These are phyloP conservation scores for Pythium phragmitis DNA, from an alignment of 352 stramenopile genomes.

Conservation along the genomic window DNA sequence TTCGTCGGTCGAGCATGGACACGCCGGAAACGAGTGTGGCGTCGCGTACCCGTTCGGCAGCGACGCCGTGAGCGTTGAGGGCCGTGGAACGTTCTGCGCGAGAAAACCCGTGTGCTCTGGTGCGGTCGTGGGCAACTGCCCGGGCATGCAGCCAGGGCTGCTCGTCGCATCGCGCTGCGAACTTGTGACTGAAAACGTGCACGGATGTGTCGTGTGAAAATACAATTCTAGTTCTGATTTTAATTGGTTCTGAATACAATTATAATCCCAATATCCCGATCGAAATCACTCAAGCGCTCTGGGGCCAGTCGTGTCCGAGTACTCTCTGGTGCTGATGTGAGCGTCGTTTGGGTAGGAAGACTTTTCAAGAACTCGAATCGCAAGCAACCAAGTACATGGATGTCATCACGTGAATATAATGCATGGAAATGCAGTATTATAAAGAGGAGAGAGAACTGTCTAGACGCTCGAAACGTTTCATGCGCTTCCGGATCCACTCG, in stretches of 20 bases:
- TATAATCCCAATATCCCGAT: neutral
- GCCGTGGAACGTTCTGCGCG: slow-evolving; percentile 25
- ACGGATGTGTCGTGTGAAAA: slow-evolving; percentile 18
- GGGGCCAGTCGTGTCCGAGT: too few species aligned
- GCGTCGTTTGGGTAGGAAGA: too few species aligned
- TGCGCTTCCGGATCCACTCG: neutral
- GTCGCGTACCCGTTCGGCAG: slow-evolving; percentile 1
- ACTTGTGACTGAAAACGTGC: neutral
- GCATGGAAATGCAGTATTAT: neutral
- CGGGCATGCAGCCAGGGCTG: slow-evolving; percentile 19
- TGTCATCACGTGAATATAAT: neutral
- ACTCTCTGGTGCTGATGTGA: too few species aligned
- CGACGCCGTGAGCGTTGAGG: slow-evolving; percentile 22
- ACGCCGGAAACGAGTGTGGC: slow-evolving; percentile 7
- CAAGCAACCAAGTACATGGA: too few species aligned
- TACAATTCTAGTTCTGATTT: neutral
- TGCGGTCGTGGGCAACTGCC: slow-evolving; percentile 12
- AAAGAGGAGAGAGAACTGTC: slow-evolving; percentile 1
- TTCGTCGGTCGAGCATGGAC: too few species aligned
- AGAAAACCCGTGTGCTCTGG: slow-evolving; percentile 18
- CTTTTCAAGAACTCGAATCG: too few species aligned
- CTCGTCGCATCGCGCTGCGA: neutral
- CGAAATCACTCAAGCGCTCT: neutral
- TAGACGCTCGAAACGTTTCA: neutral
- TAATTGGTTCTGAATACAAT: neutral